Evolutionary conservation across 1,284 basidiomycete species (phyloP), one percentile per base, ranked within the genome.

Genomic region (Phylloboletellus chloephorus): DNA sequence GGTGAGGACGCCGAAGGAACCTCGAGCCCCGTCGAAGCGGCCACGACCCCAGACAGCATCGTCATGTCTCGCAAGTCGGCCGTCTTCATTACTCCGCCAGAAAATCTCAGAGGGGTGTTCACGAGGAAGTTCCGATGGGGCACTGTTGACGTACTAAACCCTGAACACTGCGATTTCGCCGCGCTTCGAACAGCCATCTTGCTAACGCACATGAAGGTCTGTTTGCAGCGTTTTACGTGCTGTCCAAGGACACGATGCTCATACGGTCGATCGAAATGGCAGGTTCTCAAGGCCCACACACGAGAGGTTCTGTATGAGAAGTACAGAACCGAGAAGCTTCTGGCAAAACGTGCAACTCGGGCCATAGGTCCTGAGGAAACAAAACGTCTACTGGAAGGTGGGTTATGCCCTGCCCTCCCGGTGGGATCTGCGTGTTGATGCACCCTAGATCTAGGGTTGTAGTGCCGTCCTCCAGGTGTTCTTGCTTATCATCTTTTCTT

Each of bases 241-340:
- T 47, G 43, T 43, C 44, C 24, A 16, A 41, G 52, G 50, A 29
- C 25, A 40, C 21, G 13, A 43, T 47, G 25, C 41, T 54, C 37
- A 53, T 38, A 12, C 21, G 17, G 19, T 39, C 31, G 43, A 49
- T 31, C 25, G 24, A 56, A 85, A 47, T 33, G 44, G 32, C 56
- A 88, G 86, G 71, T 84, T 55, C 69, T 90, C 43, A 89, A 88
- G 66, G 76, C 69, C 39, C 77, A 79, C 46, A 88, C 87, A 31
- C 82, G 79, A 53, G 85, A 90, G 56, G 84, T 88, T 42, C 64
- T 89, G 59, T 90, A 90, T 58, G 87, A 90, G 66, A 82, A 77
- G 53, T 90, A 78, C 63, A 72, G 87, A 54, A 89, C 86, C 1
- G 85, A 90, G 68, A 88, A 88, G 62, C 73, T 90, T 42, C 75